These are phyloP conservation scores for Cladophialophora chaetospira DNA, from an alignment of 2,329 filamentous ascomycete species.

Conservation along the genomic window DNA sequence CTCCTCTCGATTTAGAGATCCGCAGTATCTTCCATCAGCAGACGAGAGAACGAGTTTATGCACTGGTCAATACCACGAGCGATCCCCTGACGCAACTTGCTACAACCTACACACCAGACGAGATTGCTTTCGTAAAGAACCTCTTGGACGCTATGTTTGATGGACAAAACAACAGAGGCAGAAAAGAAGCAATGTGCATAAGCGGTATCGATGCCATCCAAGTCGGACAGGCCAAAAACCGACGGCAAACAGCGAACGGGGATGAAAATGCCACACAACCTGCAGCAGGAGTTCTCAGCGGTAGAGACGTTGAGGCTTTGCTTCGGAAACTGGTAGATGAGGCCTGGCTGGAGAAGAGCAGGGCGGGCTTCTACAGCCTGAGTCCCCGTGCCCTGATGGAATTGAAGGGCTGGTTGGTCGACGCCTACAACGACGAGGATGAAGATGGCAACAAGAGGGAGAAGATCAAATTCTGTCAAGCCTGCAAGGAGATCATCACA, in stretches of 20 bases:
- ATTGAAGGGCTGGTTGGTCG: slow-evolving; percentile 78
- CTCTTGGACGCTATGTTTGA: slow-evolving; percentile 92
- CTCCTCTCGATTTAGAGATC: slow-evolving; percentile 85
- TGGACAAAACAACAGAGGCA: slow-evolving; percentile 70
- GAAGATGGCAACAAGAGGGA: slow-evolving; percentile 56
- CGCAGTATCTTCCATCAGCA: slow-evolving; percentile 71
- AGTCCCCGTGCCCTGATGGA: slow-evolving; percentile 81
- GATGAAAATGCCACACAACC: slow-evolving; percentile 39
- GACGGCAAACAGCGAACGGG: slow-evolving; percentile 37
- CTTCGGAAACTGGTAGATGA: slow-evolving; percentile 71
- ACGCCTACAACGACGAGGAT: slow-evolving; percentile 82
- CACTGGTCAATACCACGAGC: slow-evolving; percentile 83
- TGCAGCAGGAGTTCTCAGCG: slow-evolving; percentile 59
- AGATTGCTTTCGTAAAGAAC: slow-evolving; percentile 86
- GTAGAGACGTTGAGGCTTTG: slow-evolving; percentile 74
- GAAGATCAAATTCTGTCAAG: slow-evolving; percentile 82
- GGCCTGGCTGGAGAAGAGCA: slow-evolving; percentile 80
- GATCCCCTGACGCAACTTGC: slow-evolving; percentile 85
- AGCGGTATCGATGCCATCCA: slow-evolving; percentile 77
- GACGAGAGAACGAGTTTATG: slow-evolving; percentile 69
- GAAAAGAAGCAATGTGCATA: slow-evolving; percentile 82
- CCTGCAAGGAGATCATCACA: slow-evolving; percentile 88
- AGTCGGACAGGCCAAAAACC: slow-evolving; percentile 53
- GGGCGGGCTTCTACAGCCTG: slow-evolving; percentile 71
- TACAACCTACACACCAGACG: slow-evolving; percentile 76